Base-by-base conservation (phyloP, 2,329 filamentous ascomycete species). In the Talaromyces sp. region DNA sequence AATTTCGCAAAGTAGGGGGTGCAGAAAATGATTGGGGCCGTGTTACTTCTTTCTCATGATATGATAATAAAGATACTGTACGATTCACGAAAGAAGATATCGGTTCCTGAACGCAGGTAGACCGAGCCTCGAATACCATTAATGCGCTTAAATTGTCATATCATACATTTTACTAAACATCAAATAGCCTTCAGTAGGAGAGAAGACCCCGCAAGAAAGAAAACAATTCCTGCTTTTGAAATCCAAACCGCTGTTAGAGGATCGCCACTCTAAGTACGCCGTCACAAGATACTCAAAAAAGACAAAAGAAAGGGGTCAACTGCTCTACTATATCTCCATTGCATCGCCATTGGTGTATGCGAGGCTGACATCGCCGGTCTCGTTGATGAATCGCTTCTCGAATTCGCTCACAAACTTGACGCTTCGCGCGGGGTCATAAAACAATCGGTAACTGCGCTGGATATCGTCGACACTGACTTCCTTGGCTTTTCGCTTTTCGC, bases 331-430 rank as follows among this genome's bases (percentile, higher is more conserved):
- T 56, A 88, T 82, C 70, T 91, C 89, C 89, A 91, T 91, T 1
- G 85, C 86, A 76, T 91, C 89, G 43, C 85, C 88, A 63, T 79
- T 79, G 35, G 75, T 68, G 56, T 77, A 80, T 16, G 84, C 76
- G 73, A 98, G 88, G 67, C 89, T 90, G 33, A 97, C 94, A 27
- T 82, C 83, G 31, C 95, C 95, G 67, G 90, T 87, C 68, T 97
- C 89, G 68, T 93, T 92, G 76, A 99, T 97, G 69, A 99, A 88
- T 47, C 93, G 87, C 83, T 93, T 94, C 82, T 98, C 95, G 66
- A 90, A 96, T 69, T 96, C 91, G 65, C 85, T 81, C 52, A 99
- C 92, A 73, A 98, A 97, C 79, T 92, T 91, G 72, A 96, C 90
- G 78, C 93, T 97, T 71, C 95, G 86, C 58, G 83, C 83, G 0